Base-by-base conservation (phyloP, 2,329 filamentous ascomycete species). In the Beauveria sp. region DNA sequence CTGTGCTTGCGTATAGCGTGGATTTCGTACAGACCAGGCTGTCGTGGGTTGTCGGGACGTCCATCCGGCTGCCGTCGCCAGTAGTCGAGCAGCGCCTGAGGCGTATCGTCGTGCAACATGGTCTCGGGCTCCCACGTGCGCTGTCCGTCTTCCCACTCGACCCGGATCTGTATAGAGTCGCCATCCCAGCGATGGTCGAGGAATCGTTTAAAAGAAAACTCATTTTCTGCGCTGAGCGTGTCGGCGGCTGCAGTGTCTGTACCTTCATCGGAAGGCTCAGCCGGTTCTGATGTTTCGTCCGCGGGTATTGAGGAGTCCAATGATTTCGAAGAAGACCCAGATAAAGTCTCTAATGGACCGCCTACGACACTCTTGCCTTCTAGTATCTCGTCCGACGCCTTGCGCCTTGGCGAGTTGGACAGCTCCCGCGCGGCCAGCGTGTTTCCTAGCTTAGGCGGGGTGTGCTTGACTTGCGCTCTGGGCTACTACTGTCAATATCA, bases 111-210 rank as follows among this genome's bases (percentile, higher is more conserved):
- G 52, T 76, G 73, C 20, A 76, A 63, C 41, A 66, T 67, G 9
- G 65, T 62, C 56, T 76, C 73, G 10, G 68, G 66, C 53, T 73
- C 71, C 73, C 73, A 76, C 1, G 72, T 75, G 3, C 53, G 47
- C 3, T 68, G 62, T 22, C 70, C 68, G 2, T 58, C 44, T 7
- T 67, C 67, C 73, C 73, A 75, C 26, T 71, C 64, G 5, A 94
- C 68, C 8, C 66, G 57, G 5, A 75, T 64, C 24, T 74, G 65
- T 0, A 75, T 67, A 10, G 65, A 61, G 55, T 71, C 66, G 7
- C 59, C 65, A 0, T 24, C 59, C 71, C 72, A 73, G 53, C 72
- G 71, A 41, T 74, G 62, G 8, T 66, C 26, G 20, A 53, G 12
- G 10, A 61, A 46, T 1, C 18, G 30, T 14, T 51, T 61, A 9